These are phyloP conservation scores for Cystobasidiaceae sp. DNA, from an alignment of 1,284 basidiomycete genomes.

Conservation along the genomic window DNA sequence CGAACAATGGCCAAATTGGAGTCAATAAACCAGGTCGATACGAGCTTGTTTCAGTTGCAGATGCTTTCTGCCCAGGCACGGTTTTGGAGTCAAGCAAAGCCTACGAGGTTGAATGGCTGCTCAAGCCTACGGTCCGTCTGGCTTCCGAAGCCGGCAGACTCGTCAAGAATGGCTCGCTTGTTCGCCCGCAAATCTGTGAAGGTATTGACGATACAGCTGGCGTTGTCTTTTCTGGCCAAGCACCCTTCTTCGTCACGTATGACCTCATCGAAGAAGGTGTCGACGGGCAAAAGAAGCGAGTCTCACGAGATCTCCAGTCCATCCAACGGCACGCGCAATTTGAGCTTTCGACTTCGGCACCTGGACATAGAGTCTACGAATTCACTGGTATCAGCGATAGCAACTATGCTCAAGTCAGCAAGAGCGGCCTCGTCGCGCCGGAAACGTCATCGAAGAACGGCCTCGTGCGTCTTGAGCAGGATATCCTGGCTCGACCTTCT, in stretches of 20 bases:
- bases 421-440: slow-evolving; percentile 49
- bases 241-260: slow-evolving; percentile 38
- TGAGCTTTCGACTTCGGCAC: slow-evolving; percentile 63
- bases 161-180: slow-evolving; percentile 60
- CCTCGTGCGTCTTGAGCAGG: slow-evolving; percentile 61
- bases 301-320: slow-evolving; percentile 17
- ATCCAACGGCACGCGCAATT: slow-evolving; percentile 41
- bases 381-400: slow-evolving; percentile 81
- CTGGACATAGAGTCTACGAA: slow-evolving; percentile 81
- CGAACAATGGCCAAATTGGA: slow-evolving; percentile 65
- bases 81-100: slow-evolving; percentile 49
- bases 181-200: slow-evolving; percentile 73
- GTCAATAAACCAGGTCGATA: slow-evolving; percentile 70
- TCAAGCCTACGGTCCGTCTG: slow-evolving; percentile 8
- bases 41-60: slow-evolving; percentile 65
- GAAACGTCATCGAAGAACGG: slow-evolving; percentile 44
- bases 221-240: slow-evolving; percentile 28
- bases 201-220: slow-evolving; percentile 21
- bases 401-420: slow-evolving; percentile 60
- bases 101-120: slow-evolving; percentile 12
- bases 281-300: slow-evolving; percentile 10
- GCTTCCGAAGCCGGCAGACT: slow-evolving; percentile 48
- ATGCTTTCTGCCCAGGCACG: slow-evolving; percentile 75
- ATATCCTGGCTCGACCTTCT: slow-evolving; percentile 68
- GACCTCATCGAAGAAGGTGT: slow-evolving; percentile 35